phyloP scores from a whole-genome alignment of 768 basidiomycete genomes.

The Boletus sp. region DNA sequence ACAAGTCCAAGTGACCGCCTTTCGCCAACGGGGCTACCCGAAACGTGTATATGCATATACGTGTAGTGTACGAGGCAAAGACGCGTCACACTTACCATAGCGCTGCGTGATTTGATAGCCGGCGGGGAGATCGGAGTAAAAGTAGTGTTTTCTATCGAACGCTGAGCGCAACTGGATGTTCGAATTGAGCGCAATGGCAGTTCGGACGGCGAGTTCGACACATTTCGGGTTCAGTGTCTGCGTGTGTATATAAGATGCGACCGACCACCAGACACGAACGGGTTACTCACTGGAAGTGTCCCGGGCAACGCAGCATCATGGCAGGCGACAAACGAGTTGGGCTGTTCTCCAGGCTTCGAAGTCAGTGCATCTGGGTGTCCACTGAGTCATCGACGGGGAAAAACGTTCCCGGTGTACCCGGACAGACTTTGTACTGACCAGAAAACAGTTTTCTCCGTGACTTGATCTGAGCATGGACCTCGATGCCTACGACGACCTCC shows the following conservation, averaged over 20 bases:
- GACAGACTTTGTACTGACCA: slow-evolving; percentile 34
- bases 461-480: slow-evolving; percentile 94
- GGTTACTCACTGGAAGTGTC: slow-evolving; percentile 73
- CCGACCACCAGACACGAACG: background rate
- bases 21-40: slow-evolving; percentile 72
- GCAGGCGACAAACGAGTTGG: slow-evolving; percentile 71
- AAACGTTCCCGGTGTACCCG: too few relatives aligned
- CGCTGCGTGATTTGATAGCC: slow-evolving; percentile 98
- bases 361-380: slow-evolving; percentile 38
- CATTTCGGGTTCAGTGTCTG: slow-evolving; percentile 57
- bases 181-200: slow-evolving; percentile 74
- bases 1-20: slow-evolving; percentile 56
- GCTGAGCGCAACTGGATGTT: slow-evolving; percentile 67
- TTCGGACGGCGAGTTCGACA: slow-evolving; percentile 76
- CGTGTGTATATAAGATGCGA: background rate
- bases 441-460: slow-evolving; percentile 90
- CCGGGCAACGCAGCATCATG: slow-evolving; percentile 95
- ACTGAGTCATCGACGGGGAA: background rate
- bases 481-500: slow-evolving; percentile 89
- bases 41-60: too few relatives aligned
- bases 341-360: slow-evolving; percentile 45
- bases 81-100: slow-evolving; percentile 54
- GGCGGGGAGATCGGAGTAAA: slow-evolving; percentile 90
- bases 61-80: background rate
- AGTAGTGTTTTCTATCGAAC: slow-evolving; percentile 98